Evolutionary conservation across 2,329 filamentous ascomycete genomes (phyloP).

Genomic region (Talaromyces sp.): DNA sequence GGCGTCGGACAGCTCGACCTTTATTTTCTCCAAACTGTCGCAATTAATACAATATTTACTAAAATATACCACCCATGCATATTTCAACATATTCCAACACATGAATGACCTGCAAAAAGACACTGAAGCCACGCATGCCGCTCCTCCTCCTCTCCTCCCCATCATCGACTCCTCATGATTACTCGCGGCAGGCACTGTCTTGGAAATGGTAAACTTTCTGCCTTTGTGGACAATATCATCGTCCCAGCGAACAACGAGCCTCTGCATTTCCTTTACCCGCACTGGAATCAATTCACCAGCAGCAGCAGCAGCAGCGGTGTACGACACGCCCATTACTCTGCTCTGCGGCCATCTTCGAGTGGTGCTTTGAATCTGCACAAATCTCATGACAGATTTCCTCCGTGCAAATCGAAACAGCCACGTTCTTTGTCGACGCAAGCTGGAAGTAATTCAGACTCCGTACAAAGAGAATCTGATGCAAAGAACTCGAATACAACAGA

Average conservation of each 20-base stretch:
- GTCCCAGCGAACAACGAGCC: conserved; percentile 34
- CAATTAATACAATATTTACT: neutral
- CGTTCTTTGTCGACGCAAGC: neutral
- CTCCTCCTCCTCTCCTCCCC: neutral
- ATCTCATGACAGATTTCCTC: neutral
- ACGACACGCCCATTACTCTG: neutral
- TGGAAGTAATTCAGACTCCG: neutral
- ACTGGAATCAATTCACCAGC: conserved; percentile 19
- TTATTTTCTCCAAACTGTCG: neutral
- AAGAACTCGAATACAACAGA: neutral
- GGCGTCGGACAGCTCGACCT: neutral
- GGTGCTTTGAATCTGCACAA: neutral
- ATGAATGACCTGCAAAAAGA: neutral
- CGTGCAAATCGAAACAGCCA: neutral
- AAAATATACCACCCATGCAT: neutral
- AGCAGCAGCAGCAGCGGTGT: too few relatives aligned
- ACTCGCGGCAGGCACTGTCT: conserved; percentile 36
- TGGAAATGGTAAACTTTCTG: conserved; percentile 31
- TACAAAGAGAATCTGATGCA: neutral
- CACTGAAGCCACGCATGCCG: conserved; percentile 1
- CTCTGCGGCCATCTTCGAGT: conserved; percentile 10
- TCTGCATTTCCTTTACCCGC: conserved; percentile 42
- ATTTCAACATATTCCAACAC: neutral
- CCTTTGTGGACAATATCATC: conserved; percentile 30
- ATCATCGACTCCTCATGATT: conserved; percentile 31